These are phyloP conservation scores for Cryptosporidium viatorum DNA, from an alignment of 169 alveolate species.

Conservation along the genomic window DNA sequence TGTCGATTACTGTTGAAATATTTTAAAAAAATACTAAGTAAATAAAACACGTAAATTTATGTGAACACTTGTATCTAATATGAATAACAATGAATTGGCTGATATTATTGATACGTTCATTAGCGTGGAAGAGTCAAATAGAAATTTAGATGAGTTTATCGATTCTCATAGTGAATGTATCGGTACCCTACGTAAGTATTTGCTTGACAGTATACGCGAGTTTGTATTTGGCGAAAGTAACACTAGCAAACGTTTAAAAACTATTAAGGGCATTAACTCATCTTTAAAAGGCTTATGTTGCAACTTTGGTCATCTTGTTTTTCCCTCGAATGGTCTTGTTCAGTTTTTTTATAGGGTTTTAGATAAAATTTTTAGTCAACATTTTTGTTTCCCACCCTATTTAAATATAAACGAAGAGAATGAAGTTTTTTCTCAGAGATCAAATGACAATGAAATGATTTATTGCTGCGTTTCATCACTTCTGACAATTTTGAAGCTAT, in stretches of 20 bases:
- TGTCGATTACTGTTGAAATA: background rate
- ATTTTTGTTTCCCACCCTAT: background rate
- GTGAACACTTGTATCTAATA: background rate
- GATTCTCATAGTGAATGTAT: constrained; percentile 75
- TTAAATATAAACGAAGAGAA: background rate
- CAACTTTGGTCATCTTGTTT: constrained; percentile 37
- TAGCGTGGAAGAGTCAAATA: constrained; percentile 26
- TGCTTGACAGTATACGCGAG: constrained; percentile 62
- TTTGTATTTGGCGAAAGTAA: constrained; percentile 31
- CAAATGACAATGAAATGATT: background rate
- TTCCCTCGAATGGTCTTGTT: constrained; percentile 57
- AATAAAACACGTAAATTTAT: background rate
- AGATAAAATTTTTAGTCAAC: constrained; percentile 9
- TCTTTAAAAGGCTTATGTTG: constrained; percentile 57
- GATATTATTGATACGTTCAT: constrained; percentile 36
- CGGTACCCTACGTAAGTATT: constrained; percentile 60
- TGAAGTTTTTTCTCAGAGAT: background rate
- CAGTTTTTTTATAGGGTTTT: constrained; percentile 60
- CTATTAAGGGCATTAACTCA: constrained; percentile 39
- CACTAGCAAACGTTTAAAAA: constrained; percentile 1
- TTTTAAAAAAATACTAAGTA: background rate
- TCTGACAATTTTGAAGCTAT: constrained; percentile 19
- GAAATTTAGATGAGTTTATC: constrained; percentile 54
- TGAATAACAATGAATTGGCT: constrained; percentile 5
- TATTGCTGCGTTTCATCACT: constrained; percentile 15